Conservation (phyloP, 176 grass and related monocot species). For the Avena insularis region DNA sequence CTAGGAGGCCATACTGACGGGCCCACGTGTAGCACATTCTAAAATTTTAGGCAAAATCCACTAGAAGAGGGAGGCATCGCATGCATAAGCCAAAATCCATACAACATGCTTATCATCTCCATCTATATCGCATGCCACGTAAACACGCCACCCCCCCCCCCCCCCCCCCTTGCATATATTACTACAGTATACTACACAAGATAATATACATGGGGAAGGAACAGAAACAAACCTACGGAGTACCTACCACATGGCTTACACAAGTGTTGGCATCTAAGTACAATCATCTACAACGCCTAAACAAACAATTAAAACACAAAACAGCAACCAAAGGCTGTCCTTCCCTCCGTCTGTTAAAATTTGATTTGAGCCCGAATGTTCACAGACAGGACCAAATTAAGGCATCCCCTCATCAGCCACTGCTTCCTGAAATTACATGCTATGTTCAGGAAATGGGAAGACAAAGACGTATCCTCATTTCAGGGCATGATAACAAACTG, state of each 20-base stretch:
- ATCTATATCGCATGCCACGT: not conserved
- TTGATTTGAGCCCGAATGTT: not conserved
- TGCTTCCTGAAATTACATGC: slow-evolving; percentile 49
- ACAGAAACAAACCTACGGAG: not conserved
- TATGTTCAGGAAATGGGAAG: not conserved
- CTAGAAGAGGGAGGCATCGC: not conserved
- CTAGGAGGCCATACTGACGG: not conserved
- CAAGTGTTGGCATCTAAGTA: slow-evolving; percentile 19
- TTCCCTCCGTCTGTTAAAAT: not conserved
- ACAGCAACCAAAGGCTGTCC: not conserved
- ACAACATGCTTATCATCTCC: not conserved
- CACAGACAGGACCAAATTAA: not conserved
- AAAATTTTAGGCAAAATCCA: not conserved
- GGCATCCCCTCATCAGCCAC: slow-evolving; percentile 44
- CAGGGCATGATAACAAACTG: not conserved
- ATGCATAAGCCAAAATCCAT: not conserved
- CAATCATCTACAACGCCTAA: slow-evolving; percentile 44
- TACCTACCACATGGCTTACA: slow-evolving; percentile 3
- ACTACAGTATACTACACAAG: not conserved
- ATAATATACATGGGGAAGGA: slow-evolving; percentile 25
- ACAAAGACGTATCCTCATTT: not conserved
- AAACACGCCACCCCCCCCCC: not conserved
- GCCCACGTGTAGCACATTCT: not conserved
- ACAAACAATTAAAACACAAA: not conserved
- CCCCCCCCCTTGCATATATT: not conserved